Conservation (phyloP, 2,329 filamentous ascomycete genomes). For the Hirsutella minnesotensis region DNA sequence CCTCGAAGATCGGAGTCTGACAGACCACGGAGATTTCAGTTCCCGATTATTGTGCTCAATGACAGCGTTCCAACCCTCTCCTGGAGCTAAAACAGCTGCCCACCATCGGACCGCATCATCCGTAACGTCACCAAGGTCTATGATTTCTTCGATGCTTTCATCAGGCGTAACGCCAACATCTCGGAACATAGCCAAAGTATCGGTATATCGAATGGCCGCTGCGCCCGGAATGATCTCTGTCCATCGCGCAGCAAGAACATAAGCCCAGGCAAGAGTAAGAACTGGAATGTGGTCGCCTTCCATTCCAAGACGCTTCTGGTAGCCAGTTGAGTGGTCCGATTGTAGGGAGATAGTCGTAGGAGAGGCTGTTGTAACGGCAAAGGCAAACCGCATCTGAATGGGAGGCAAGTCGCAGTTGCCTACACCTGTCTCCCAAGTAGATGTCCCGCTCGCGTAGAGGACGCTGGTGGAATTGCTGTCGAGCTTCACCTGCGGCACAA, state of each 20-base stretch:
- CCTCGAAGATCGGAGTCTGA: neutral
- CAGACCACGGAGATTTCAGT: neutral
- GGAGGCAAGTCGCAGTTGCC: neutral
- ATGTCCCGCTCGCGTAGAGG: neutral
- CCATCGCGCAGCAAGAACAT: conserved; percentile 8
- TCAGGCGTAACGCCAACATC: neutral
- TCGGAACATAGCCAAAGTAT: conserved; percentile 1
- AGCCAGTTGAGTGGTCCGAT: neutral
- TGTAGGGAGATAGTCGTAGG: neutral
- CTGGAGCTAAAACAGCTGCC: neutral
- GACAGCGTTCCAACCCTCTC: conserved; percentile 1
- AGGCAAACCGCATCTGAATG: neutral
- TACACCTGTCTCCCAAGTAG: neutral
- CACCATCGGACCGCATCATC: conserved; percentile 3
- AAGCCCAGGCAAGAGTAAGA: conserved; percentile 8
- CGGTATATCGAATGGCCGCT: neutral
- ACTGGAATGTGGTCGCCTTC: neutral
- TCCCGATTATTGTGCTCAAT: neutral
- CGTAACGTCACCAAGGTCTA: neutral
- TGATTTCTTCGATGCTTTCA: neutral
- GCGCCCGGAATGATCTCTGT: conserved; percentile 5
- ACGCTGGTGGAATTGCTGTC: neutral
- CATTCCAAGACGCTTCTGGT: neutral
- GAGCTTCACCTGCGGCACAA: neutral
- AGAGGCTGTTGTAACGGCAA: neutral